Evolutionary conservation across 768 basidiomycete species (phyloP).

Genomic region (Amanita muscaria): DNA sequence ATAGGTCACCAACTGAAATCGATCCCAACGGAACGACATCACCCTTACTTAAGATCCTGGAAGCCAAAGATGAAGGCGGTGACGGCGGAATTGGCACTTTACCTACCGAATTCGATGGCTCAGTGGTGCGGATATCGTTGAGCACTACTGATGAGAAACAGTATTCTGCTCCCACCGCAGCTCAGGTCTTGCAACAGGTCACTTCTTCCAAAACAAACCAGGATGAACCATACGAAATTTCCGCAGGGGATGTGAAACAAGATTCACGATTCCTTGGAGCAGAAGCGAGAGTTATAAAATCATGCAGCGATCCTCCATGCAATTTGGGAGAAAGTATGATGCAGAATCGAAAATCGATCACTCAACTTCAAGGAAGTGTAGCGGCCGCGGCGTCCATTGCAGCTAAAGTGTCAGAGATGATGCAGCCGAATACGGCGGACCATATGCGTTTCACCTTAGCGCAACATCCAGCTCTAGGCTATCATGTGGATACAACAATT

Average conservation of each 20-base stretch:
- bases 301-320: not conserved
- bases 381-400: no score
- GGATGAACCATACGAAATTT: conserved; percentile 20
- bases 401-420: no score
- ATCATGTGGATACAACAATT: no score
- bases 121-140: not conserved
- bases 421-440: no score
- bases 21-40: not conserved
- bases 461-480: no score
- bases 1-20: not conserved
- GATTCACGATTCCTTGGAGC: not conserved
- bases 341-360: no score
- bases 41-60: not conserved
- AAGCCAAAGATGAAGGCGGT: not conserved
- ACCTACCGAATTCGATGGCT: not conserved
- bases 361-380: no score
- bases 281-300: not conserved
- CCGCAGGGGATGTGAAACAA: conserved; percentile 10
- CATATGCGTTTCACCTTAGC: no score
- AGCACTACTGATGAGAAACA: not conserved
- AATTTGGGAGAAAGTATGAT: no score
- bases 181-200: conserved; percentile 13
- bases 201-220: conserved; percentile 16
- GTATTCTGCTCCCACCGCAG: no score
- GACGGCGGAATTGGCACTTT: not conserved